These are phyloP conservation scores for Mycosphaerelloides madeirae DNA, from an alignment of 2,329 filamentous ascomycete species.

Conservation along the genomic window DNA sequence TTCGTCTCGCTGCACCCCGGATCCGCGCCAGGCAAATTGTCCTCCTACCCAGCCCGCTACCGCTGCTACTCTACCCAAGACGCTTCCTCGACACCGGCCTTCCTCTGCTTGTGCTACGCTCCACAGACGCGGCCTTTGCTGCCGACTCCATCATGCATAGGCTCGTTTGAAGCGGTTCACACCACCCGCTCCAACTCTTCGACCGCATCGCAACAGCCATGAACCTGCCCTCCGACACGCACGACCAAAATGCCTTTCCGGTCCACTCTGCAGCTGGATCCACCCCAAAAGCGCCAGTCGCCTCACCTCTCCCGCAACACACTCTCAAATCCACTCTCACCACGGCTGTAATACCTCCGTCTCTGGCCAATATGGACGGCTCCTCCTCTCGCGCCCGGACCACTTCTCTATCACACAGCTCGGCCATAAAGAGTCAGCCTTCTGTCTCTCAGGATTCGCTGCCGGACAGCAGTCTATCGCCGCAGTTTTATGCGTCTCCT, in stretches of 20 bases:
- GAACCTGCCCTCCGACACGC: constrained; percentile 21
- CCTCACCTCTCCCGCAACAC: constrained; percentile 11
- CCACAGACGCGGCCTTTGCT: constrained; percentile 7
- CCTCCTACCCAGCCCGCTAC: no score
- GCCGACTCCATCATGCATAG: constrained; percentile 19
- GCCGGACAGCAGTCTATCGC: constrained; percentile 21
- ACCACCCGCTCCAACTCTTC: constrained; percentile 11
- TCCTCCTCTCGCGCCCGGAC: constrained; percentile 26
- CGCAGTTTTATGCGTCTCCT: constrained; percentile 21
- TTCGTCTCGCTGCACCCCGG: no score
- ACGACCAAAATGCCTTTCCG: constrained; percentile 17
- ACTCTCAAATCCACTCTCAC: constrained; percentile 13
- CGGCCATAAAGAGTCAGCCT: constrained; percentile 15
- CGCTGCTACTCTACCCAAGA: neutral
- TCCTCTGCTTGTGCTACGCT: constrained; percentile 10
- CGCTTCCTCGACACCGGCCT: constrained; percentile 10
- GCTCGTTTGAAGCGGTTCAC: constrained; percentile 20
- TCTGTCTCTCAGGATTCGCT: constrained; percentile 20
- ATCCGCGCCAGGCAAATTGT: no score
- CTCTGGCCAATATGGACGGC: constrained; percentile 7
- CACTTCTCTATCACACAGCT: constrained; percentile 34
- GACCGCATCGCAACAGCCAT: constrained; percentile 16
- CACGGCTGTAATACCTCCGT: constrained; percentile 13
- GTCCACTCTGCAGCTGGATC: constrained; percentile 13
- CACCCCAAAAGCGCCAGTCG: constrained; percentile 13